These are phyloP conservation scores for Fusarium solani-melongenae DNA, from an alignment of 2,329 filamentous ascomycete genomes.

Conservation along the genomic window DNA sequence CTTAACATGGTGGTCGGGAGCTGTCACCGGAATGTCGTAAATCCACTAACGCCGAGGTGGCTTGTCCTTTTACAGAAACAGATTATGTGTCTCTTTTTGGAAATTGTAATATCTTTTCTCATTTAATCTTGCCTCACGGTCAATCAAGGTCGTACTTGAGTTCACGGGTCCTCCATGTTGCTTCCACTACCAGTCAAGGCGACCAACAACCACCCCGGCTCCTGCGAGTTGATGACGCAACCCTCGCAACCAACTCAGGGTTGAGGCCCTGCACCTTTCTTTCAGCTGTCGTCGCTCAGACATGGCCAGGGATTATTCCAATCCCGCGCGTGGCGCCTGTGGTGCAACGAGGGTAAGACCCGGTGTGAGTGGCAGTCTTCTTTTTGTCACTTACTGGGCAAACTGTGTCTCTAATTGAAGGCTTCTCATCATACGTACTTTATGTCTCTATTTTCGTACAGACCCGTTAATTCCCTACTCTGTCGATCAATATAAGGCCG, in stretches of 20 bases:
- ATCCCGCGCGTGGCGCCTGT: background rate
- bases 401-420: background rate
- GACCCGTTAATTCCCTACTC: background rate
- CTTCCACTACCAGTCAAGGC: background rate
- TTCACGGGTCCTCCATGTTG: background rate
- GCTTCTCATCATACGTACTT: background rate
- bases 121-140: background rate
- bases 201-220: background rate
- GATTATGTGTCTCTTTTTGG: background rate
- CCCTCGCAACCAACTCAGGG: background rate
- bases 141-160: background rate
- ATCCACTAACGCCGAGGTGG: background rate
- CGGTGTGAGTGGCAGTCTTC: background rate
- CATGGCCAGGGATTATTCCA: background rate
- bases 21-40: background rate
- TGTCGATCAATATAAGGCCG: background rate
- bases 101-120: background rate
- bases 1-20: background rate
- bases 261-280: background rate
- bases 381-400: background rate
- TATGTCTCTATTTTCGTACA: too few relatives aligned
- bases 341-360: background rate
- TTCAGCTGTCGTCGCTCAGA: background rate
- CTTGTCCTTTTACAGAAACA: background rate
- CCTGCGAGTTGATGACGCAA: background rate